Evolutionary conservation across 257 asterid species (phyloP), one percentile per base, ranked within the genome.

Genomic region (Penstemon newberryi): DNA sequence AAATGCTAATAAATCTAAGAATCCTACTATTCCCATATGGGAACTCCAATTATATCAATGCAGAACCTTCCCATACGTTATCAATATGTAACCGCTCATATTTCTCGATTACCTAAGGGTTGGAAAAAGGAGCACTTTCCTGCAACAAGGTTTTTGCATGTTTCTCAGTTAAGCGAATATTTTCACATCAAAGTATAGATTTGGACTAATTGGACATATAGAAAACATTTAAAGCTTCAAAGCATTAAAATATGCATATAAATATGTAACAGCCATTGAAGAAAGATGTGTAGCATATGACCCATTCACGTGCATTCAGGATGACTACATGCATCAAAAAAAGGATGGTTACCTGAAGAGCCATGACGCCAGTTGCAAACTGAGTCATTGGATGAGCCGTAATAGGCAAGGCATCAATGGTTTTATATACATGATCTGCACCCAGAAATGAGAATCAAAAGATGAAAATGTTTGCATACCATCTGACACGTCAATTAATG

Each of bases 331-430:
- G 57, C 19, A 37, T 38, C 69, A 75, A 58, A 67, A 64, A 10
- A 70, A 58, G 59, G 56, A n/a, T 54, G 63, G 33, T 58, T 8
- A 92, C 95, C 95, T 91, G 97, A 85, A 91, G 97, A 66, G 97
- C 97, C 97, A 91, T 91, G 78, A 91, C 95, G 56, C 96, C 97
- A 57, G 96, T 86, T n/a, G 95, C 77, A 80, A 91, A 91, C 79
- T 91, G 97, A 74, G 97, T 91, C 97, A 91, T 91, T 10, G 97
- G 96, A 82, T 91, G 97, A 70, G 97, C 89, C 51, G 82, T 82
- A 76, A 82, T 68, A 45, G 97, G 97, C 69, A 91, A 77, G 13
- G 91, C 91, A 63, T 88, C 92, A 68, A 91, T 91, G 55, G 96
- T 83, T 71, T 82, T 88, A 65, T 80, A 91, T 43, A 91, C 97